These are phyloP conservation scores for Calonectria fujianensis DNA, from an alignment of 2,329 filamentous ascomycete species.

Conservation along the genomic window DNA sequence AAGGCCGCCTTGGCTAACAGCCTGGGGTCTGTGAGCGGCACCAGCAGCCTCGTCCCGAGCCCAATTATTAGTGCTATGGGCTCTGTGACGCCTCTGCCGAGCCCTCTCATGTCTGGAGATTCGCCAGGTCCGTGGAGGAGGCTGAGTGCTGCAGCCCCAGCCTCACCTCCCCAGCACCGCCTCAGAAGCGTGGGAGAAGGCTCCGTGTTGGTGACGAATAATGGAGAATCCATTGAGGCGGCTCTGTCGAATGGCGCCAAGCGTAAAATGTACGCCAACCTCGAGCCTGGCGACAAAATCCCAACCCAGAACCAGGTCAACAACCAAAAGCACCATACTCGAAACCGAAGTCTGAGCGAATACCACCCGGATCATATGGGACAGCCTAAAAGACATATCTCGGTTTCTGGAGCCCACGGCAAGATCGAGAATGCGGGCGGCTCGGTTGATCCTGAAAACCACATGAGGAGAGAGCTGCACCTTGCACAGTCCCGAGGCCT, in stretches of 20 bases:
- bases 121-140: slow-evolving; percentile 81
- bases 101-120: slow-evolving; percentile 79
- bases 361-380: slow-evolving; percentile 85
- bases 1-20: slow-evolving; percentile 73
- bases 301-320: slow-evolving; percentile 62
- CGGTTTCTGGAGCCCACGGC: slow-evolving; percentile 79
- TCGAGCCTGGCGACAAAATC: slow-evolving; percentile 56
- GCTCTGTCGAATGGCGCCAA: slow-evolving; percentile 72
- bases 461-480: slow-evolving; percentile 84
- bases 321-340: slow-evolving; percentile 68
- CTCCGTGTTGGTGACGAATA: slow-evolving; percentile 69
- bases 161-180: slow-evolving; percentile 62
- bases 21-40: slow-evolving; percentile 71
- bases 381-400: slow-evolving; percentile 82
- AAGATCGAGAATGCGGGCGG: slow-evolving; percentile 57
- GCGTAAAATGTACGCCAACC: slow-evolving; percentile 71
- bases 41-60: slow-evolving; percentile 82
- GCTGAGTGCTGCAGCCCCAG: slow-evolving; percentile 67
- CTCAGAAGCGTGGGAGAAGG: slow-evolving; percentile 55
- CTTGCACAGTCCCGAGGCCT: slow-evolving; percentile 87
- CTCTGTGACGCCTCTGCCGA: slow-evolving; percentile 86
- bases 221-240: slow-evolving; percentile 71
- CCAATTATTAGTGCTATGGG: slow-evolving; percentile 85
- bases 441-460: slow-evolving; percentile 63
- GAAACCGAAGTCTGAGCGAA: slow-evolving; percentile 92